Base-by-base conservation (phyloP, 495 filamentous ascomycete genomes). In the Neurospora sublineolata region DNA sequence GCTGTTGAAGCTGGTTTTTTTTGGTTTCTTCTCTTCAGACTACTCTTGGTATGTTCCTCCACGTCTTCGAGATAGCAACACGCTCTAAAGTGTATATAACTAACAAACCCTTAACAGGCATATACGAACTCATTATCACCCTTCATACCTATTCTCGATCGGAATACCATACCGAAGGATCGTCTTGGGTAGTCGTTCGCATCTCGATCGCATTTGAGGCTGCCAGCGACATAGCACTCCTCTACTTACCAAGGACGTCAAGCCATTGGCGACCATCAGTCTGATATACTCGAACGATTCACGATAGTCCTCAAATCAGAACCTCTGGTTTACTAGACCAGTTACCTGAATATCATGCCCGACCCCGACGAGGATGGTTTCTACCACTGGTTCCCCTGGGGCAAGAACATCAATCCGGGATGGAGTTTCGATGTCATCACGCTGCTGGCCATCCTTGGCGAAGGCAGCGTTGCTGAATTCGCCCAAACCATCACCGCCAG, bases 381-480 rank as follows among this genome's bases (percentile, higher is more conserved):
- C 23, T 60, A 60, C 11, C 20, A 60, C 11, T 84, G 83, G 83
- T 84, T 85, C 73, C 79, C 82, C 33, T 77, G 69, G 37, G 80
- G 77, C 37, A 69, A 71, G 30, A 69, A 68, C 44, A 77, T 82
- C 37, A 78, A 79, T 10, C 75, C 77, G 30, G 84, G 81, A 37
- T 87, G 85, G 85, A 81, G 84, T 33, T 83, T 90, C 72, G 88
- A 90, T 76, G 85, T 89, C 44, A 87, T 90, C 70, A 85, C 85
- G 38, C 83, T 91, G 4, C 84, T 91, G 69, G 88, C 89, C 67
- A 86, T 90, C 72, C 86, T 90, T 72, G 89, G 89, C 74, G 88
- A 89, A 74, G 83, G 83, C 16, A 82, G 85, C 4, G 86, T 90
- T 60, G 83, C 83, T 72, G 82, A 84, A 72, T 87, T 89, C 75